Percentiles rank a stretch among this genome's conserved stretches.
phyloP scores from a whole-genome alignment of 768 basidiomycete species.

The Podaxis sp. region DNA sequence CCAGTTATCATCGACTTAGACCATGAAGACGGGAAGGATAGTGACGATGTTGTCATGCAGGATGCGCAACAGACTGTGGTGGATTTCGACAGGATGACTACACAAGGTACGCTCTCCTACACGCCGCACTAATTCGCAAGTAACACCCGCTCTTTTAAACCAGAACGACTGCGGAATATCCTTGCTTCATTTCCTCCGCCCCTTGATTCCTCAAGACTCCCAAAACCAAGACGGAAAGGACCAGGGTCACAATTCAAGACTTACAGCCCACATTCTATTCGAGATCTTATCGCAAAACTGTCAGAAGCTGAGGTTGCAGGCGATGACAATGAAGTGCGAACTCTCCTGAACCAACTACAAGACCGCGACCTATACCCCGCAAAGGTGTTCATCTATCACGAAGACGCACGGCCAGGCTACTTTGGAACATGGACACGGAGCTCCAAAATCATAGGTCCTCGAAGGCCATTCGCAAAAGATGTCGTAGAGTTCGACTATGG shows the following conservation, averaged over 20 bases:
- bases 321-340: slow-evolving; percentile 66
- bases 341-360: slow-evolving; percentile 58
- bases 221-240: slow-evolving; percentile 18
- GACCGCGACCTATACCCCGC: slow-evolving; percentile 65
- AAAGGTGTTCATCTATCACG: slow-evolving; percentile 82
- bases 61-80: slow-evolving; percentile 20
- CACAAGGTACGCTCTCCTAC: slow-evolving; percentile 37
- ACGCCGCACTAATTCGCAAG: not conserved
- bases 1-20: slow-evolving; percentile 62
- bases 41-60: slow-evolving; percentile 25
- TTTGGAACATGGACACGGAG: slow-evolving; percentile 91
- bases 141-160: not conserved
- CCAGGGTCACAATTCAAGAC: slow-evolving; percentile 32
- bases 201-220: slow-evolving; percentile 20
- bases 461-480: slow-evolving; percentile 82
- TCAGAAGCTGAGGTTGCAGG: slow-evolving; percentile 78
- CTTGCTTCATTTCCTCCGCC: slow-evolving; percentile 34
- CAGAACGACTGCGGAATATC: slow-evolving; percentile 41
- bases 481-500: slow-evolving; percentile 78
- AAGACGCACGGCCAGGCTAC: slow-evolving; percentile 89
- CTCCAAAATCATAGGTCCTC: slow-evolving; percentile 76
- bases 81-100: slow-evolving; percentile 34
- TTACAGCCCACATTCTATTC: slow-evolving; percentile 36
- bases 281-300: slow-evolving; percentile 57
- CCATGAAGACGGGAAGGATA: slow-evolving; percentile 33